These are phyloP conservation scores for Trichoderma simmonsii DNA, from an alignment of 2,329 filamentous ascomycete genomes.

Conservation along the genomic window DNA sequence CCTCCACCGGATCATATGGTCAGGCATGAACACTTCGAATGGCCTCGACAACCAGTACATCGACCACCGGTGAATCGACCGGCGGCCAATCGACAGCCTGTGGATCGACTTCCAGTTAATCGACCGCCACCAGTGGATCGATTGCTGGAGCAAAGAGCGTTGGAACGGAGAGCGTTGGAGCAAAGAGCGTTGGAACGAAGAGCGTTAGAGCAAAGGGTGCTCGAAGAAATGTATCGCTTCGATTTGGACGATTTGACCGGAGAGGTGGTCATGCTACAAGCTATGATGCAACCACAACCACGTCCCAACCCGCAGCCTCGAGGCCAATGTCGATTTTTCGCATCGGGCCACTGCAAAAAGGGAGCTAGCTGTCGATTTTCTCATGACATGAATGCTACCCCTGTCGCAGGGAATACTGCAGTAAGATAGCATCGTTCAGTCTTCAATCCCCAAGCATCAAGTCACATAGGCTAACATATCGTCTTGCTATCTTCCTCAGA, in stretches of 20 bases:
- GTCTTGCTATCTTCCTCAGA: background rate
- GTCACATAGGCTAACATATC: background rate
- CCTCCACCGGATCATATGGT: background rate
- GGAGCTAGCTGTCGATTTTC: constrained; percentile 4
- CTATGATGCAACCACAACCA: background rate
- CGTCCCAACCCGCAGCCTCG: background rate
- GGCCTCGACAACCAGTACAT: background rate
- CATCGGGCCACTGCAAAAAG: background rate
- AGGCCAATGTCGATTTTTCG: background rate
- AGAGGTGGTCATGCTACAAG: background rate
- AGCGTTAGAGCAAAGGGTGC: background rate
- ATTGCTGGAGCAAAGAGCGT: background rate
- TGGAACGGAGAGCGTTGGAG: background rate
- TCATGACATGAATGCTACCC: background rate
- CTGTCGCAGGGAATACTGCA: background rate
- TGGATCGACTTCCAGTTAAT: too few relatives aligned
- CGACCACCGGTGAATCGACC: background rate
- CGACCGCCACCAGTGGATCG: background rate
- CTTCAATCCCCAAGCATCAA: too few relatives aligned
- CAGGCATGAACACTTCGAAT: too few relatives aligned
- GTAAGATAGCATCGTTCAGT: background rate
- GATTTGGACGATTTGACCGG: too few relatives aligned
- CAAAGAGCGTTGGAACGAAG: background rate
- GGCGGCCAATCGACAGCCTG: background rate
- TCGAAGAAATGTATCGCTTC: background rate